Evolutionary conservation across 2,329 filamentous ascomycete species (phyloP), one percentile per base, ranked within the genome.

Genomic region (Nemania serpens): DNA sequence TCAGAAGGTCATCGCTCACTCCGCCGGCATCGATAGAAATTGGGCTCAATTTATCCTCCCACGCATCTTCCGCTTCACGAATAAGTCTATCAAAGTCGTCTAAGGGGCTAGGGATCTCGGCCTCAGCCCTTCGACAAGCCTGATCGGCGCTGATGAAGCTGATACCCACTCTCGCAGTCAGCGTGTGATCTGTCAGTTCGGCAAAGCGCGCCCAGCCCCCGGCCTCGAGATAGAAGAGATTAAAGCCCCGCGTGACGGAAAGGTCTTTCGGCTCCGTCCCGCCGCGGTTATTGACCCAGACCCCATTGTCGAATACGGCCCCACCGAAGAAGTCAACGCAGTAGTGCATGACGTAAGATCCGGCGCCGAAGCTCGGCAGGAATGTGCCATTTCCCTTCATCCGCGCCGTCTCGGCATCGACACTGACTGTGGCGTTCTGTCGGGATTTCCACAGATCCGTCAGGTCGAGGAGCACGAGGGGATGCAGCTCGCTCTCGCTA

Each of bases 111-210:
- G 86, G 83, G 11, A 89, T 86, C 66, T 91, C 88, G 1, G 71
- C 77, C 70, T 88, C 82, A 0, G 85, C 87, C 66, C 85, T 88
- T 2, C 73, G 68, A 68, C 88, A 91, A 1, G 88, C 88, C 71
- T 88, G 82, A 0, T 81, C 78, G 1, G 79, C 75, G 64, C 82
- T 87, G 61, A 89, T 83, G 71, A 89, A 89, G 62, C 86, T 89
- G 9, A 88, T 75, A 0, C 87, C 88, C 51, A 89, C 82, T 20
- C 87, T 78, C 9, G 81, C 85, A n/a, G 83, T 73, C 13, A 90
- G 76, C 2, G 79, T 79, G 22, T 79, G 78, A 55, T 81, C 66
- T n/a, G 48, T 43, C 7, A 75, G 60, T 2, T 80, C 67, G 43
- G 80, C 63, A 59, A 89, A 88, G 33, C 82, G 79, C 12, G 80